Base-by-base conservation (phyloP, 768 basidiomycete genomes). In the Tephrocybe sp. region DNA sequence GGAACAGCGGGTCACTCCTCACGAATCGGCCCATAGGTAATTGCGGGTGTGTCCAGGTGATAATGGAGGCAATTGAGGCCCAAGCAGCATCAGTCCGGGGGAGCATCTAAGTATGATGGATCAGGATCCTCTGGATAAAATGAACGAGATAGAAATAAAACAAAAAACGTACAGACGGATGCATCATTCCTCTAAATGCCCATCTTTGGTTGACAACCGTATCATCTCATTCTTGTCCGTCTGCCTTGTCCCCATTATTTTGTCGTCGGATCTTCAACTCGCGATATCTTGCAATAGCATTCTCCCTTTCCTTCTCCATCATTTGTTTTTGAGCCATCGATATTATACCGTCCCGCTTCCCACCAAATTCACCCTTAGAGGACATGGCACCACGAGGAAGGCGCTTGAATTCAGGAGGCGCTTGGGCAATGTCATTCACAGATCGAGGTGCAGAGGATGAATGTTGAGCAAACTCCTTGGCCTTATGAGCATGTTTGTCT, bases 231-330 rank as follows among this genome's bases (percentile, higher is more conserved):
- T 45, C 50, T 24, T 27, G 45, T 4, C 39, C 50, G 36, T 55
- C 58, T 18, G 56, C 45, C n/a, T 53, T 46, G 27, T 54, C 56
- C 37, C 53, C 56, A 16, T 50, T 43, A 48, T 57, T 58, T 34
- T 56, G 60, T 59, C 70, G 74, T 56, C 61, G 69, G 18, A 77
- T 82, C 64, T 85, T 90, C 64, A 91, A 58, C 64, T 84, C 77
- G 51, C 89, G 70, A 64, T 90, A 91, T 46, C 76, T 73, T 59
- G 65, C 67, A 51, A 92, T 83, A 18, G 69, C 86, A 52, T 77
- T 83, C 57, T 86, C 83, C 54, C 89, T 74, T 64, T 91, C 88
- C 45, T 73, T 71, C 58, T 86, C 86, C 79, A 92, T 82, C 82
- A 88, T 82, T 5, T 74, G 73, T 61, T 80, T 83, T 69, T 90